phyloP scores from a whole-genome alignment of 495 filamentous ascomycete genomes.

The Penicillium ucsense region DNA sequence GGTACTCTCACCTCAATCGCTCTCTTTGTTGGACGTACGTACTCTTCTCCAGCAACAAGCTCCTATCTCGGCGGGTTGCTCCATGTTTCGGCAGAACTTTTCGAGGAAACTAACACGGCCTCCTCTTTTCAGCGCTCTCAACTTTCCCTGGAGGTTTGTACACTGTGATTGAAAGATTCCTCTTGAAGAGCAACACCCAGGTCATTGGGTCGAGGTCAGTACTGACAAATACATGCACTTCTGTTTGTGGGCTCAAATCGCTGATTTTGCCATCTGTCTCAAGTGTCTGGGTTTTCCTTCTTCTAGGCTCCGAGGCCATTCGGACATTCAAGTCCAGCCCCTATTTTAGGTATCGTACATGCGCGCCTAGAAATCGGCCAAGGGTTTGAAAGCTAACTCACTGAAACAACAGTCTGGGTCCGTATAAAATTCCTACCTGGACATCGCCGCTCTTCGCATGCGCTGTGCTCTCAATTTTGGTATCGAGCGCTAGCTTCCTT shows the following conservation, averaged over 20 bases:
- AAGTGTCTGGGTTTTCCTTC: conserved; percentile 85
- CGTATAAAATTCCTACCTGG: conserved; percentile 82
- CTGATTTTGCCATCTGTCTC: no score
- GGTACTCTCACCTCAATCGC: conserved; percentile 78
- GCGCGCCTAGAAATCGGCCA: background rate
- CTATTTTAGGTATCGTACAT: conserved; percentile 46
- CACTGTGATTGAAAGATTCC: conserved; percentile 54
- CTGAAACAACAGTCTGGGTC: conserved; percentile 32
- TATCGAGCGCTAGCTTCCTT: conserved; percentile 72
- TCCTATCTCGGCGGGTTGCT: no score
- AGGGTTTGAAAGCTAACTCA: conserved; percentile 1
- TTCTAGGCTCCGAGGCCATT: conserved; percentile 75
- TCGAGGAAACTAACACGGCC: background rate
- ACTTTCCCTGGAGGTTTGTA: conserved; percentile 70
- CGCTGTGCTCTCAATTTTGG: conserved; percentile 57
- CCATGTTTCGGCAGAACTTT: background rate
- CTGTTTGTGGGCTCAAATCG: no score
- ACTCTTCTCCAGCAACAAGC: background rate
- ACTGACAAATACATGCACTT: background rate
- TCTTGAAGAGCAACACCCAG: conserved; percentile 54
- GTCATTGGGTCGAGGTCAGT: conserved; percentile 76
- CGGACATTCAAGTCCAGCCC: conserved; percentile 68
- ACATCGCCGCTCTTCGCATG: conserved; percentile 70
- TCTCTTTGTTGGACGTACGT: conserved; percentile 84
- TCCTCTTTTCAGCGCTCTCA: conserved; percentile 50